These are phyloP conservation scores for Xylaria sp. DNA, from an alignment of 2,329 filamentous ascomycete genomes.

Conservation along the genomic window DNA sequence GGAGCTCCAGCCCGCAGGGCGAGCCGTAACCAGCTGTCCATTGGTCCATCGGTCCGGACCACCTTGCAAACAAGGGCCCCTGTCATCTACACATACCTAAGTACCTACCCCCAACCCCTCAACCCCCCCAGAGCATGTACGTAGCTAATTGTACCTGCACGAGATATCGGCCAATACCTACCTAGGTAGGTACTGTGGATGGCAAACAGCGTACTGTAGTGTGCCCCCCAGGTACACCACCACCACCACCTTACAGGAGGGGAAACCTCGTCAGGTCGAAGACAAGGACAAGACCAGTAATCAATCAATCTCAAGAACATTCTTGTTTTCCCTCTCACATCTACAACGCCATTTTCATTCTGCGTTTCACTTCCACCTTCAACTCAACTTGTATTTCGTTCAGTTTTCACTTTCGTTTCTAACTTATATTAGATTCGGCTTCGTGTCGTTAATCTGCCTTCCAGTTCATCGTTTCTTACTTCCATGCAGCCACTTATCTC, in stretches of 20 bases:
- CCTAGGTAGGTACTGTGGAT: too few relatives aligned
- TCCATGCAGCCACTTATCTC: neutral
- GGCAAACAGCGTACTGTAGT: neutral
- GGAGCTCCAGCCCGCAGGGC: conserved; percentile 17
- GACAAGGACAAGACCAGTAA: conserved; percentile 9
- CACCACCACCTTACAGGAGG: conserved; percentile 16
- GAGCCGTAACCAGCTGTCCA: conserved; percentile 14
- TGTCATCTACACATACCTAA: conserved; percentile 3
- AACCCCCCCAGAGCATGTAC: neutral
- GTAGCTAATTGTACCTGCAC: conserved; percentile 1
- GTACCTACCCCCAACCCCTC: neutral
- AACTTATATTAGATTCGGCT: neutral
- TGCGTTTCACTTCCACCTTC: neutral
- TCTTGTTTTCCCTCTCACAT: conserved; percentile 22
- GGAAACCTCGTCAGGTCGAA: conserved; percentile 33
- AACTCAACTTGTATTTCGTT: neutral
- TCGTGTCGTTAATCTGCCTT: neutral
- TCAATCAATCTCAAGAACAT: conserved; percentile 24
- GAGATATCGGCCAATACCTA: neutral
- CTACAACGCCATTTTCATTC: conserved; percentile 12
- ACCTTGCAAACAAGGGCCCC: conserved; percentile 19
- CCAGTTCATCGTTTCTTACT: neutral
- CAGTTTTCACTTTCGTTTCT: neutral
- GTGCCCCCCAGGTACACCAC: neutral
- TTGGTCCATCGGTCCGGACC: conserved; percentile 16